Evolutionary conservation across 2,329 filamentous ascomycete genomes (phyloP).

Genomic region (Phaeosphaeria sp.): DNA sequence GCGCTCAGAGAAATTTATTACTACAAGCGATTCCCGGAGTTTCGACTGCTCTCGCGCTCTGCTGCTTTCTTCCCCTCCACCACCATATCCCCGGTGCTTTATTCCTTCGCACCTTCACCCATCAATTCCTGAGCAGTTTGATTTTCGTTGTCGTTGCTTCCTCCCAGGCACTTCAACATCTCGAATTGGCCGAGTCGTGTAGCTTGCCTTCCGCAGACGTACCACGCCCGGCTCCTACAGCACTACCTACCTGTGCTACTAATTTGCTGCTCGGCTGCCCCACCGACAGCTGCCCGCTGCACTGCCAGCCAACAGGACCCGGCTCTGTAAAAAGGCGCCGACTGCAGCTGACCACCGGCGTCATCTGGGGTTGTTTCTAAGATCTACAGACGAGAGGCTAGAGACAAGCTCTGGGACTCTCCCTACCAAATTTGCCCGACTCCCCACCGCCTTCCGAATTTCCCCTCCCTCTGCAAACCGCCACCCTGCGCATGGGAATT

Average conservation of each 20-base stretch:
- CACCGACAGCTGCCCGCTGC: conserved; percentile 19
- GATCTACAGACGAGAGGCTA: conserved; percentile 26
- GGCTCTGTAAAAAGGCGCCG: background rate
- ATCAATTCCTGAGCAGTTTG: background rate
- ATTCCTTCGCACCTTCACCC: conserved; percentile 15
- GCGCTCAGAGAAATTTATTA: conserved; percentile 35
- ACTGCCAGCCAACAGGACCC: background rate
- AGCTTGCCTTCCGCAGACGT: background rate
- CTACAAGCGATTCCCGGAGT: conserved; percentile 1
- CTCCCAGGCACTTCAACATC: conserved; percentile 7
- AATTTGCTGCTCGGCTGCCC: conserved; percentile 30
- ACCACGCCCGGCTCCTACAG: conserved; percentile 15
- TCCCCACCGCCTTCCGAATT: conserved; percentile 18
- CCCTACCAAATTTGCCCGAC: conserved; percentile 34
- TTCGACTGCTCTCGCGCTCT: conserved; percentile 9
- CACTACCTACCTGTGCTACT: conserved; percentile 21
- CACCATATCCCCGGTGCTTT: conserved; percentile 13
- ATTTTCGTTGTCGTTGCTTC: conserved; percentile 27
- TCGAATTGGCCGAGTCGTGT: background rate
- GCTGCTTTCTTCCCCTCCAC: conserved; percentile 9
- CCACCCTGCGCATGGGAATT: conserved; percentile 36
- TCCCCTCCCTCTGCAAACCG: conserved; percentile 16
- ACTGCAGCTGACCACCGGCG: conserved; percentile 6
- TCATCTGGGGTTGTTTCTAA: conserved; percentile 9
- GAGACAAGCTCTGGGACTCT: conserved; percentile 25